Base-by-base conservation (phyloP, 1,139 yeast species). In the Sugiyamaella japonica region DNA sequence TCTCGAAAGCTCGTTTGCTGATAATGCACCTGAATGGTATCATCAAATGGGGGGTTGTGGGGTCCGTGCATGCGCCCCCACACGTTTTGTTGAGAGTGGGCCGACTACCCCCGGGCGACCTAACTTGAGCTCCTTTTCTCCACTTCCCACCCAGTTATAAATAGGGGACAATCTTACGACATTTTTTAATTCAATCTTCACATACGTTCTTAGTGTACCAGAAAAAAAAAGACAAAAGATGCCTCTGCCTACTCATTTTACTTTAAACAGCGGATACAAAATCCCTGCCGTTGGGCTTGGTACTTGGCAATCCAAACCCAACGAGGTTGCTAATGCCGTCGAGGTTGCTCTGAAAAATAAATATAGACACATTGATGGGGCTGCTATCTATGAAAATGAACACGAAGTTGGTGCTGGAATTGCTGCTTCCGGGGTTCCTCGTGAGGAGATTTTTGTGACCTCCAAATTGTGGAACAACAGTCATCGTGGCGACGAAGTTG, bases 401-500 rank as follows among this genome's bases (percentile, higher is more conserved):
- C 61, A 59, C 12, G 81, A 78, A 61, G 83, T 82, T 34, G 85
- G 85, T 7, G 69, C 74, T 42, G 88, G 70, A 32, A 58, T 66
- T 54, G 50, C 50, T 39, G 63, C 60, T 12, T 61, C 66, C 31
- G 62, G 66, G 29, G 63, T 63, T 12, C 59, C 65, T 23, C 62
- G 96, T 72, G 85, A 84, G 58, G 95, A 88, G 44, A 72, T 89
- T 60, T 83, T 84, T 69, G 76, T 88, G 61, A 86, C 87, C 48
- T 85, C 95, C 54, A 89, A 89, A 74, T 76, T 88, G 65, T 88
- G 95, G 95, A 88, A 87, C 77, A 76, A 74, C 62, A 85, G 69
- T 78, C 96, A 87, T 63, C 76, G 77, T 60, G 59, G 86, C 61
- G 75, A 77, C 56, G 72, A 78, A 48, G 83, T 83, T n/a, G 80